A percentile compares a stretch with the other conserved stretches of the same genome.
These are phyloP conservation scores for Kuraishia cidri DNA, from an alignment of 805 yeast genomes.

Conservation along the genomic window DNA sequence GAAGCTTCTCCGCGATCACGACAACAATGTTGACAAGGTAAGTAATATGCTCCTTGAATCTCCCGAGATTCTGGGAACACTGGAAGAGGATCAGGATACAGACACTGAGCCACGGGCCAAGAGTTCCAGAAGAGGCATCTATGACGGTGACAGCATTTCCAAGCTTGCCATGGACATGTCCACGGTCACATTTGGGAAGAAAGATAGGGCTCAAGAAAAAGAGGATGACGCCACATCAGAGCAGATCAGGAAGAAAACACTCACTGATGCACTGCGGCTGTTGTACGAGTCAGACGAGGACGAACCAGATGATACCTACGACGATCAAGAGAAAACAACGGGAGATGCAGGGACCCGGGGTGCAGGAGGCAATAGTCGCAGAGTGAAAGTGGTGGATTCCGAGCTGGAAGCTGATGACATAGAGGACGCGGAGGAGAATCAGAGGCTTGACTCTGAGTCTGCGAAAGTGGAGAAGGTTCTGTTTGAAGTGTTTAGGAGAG, in stretches of 20 bases:
- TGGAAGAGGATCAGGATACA: constrained; percentile 20
- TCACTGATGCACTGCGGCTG: constrained; percentile 46
- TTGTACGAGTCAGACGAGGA: constrained; percentile 75
- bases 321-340: constrained; percentile 38
- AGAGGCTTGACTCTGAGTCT: constrained; percentile 14
- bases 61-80: constrained; percentile 31
- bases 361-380: not conserved
- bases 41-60: constrained; percentile 56
- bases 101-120: too few relatives aligned
- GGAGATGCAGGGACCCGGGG: constrained; percentile 7
- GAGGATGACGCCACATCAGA: constrained; percentile 14
- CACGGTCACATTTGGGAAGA: constrained; percentile 24
- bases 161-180: constrained; percentile 17
- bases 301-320: constrained; percentile 76
- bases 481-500: constrained; percentile 45
- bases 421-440: constrained; percentile 7
- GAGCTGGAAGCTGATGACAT: constrained; percentile 10
- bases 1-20: constrained; percentile 36
- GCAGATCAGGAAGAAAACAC: constrained; percentile 46
- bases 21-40: constrained; percentile 44
- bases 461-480: constrained; percentile 44
- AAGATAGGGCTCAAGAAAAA: constrained; percentile 9
- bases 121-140: constrained; percentile 10
- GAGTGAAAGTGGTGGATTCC: not conserved
- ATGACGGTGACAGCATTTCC: constrained; percentile 21